Evolutionary conservation across 2,329 filamentous ascomycete genomes (phyloP), one percentile per base, ranked within the genome.

Genomic region (Knoxdaviesia capensis): DNA sequence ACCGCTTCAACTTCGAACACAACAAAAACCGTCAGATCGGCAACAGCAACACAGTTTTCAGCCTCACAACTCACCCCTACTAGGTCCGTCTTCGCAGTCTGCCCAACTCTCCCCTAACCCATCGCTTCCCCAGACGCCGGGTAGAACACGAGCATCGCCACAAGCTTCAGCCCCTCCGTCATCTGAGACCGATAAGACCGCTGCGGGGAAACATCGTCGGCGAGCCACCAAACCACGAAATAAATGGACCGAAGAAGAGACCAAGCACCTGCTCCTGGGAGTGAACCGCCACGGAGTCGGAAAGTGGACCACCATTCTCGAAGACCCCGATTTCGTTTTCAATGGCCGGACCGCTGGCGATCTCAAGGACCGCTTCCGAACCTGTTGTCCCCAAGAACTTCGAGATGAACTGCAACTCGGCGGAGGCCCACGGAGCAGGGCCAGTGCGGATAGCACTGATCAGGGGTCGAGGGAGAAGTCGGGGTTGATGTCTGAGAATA

Each of bases 201-300:
- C 41, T n/a, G 35, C 41, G 20, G 31, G 33, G 29, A 40, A 39
- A 20, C 31, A 29, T 28, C 69, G 70, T 50, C 64, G 70, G 49
- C 65, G 68, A 36, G 66, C 68, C 7, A 64, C 66, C 6, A 76
- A 74, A 49, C 66, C 70, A 2, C 63, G 74, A 45, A 64, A 68
- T 41, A 77, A 75, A 49, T 79, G 74, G 74, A 70, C 71, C 0
- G 71, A 78, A 46, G 67, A 74, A 44, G 74, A 79, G 53, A 79
- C 74, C 1, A 74, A 70, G 41, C 65, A 75, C 48, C 59, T 79
- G 6, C 54, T 79, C 9, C 57, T 75, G 3, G 74, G 74, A 0
- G 74, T 77, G 31, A 66, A 66, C 49, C 68, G 70, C 32, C 66
- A 79, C 50, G 75, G 75, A 1, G 68, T 79, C 6, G 75, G 74